Conservation (phyloP, 352 stramenopile genomes). For the Globisporangium sylvaticum region DNA sequence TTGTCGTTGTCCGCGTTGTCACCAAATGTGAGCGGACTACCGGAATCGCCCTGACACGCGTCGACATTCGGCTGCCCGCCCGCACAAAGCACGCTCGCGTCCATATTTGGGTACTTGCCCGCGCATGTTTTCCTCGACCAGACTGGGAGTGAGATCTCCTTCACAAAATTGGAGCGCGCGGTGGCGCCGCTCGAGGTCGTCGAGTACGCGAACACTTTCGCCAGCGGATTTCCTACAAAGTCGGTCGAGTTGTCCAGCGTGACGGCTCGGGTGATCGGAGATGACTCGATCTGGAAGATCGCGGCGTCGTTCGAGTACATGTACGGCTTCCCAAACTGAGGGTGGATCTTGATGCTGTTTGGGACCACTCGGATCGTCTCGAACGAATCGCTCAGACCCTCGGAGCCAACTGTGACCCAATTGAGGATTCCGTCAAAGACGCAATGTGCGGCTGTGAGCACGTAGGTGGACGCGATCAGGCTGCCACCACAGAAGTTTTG, state of each 20-base stretch:
- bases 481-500: not conserved
- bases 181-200: not conserved
- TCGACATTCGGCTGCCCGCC: not conserved
- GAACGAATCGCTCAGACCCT: not conserved
- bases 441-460: not conserved
- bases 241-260: not conserved
- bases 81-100: not conserved
- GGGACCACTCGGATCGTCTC: not conserved
- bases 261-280: not conserved
- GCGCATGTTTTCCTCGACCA: not conserved
- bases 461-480: not conserved
- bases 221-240: not conserved
- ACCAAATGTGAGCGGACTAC: not conserved
- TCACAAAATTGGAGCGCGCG: not conserved
- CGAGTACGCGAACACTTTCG: not conserved
- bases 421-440: not conserved
- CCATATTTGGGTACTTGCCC: too few species aligned
- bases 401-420: not conserved
- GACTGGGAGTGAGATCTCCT: not conserved
- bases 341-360: constrained; percentile 1
- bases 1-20: not conserved
- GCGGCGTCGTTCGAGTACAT: not conserved
- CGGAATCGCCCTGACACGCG: not conserved
- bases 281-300: not conserved
- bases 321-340: not conserved